Base-by-base conservation (phyloP, 768 basidiomycete species). In the Tylopilus sp. region DNA sequence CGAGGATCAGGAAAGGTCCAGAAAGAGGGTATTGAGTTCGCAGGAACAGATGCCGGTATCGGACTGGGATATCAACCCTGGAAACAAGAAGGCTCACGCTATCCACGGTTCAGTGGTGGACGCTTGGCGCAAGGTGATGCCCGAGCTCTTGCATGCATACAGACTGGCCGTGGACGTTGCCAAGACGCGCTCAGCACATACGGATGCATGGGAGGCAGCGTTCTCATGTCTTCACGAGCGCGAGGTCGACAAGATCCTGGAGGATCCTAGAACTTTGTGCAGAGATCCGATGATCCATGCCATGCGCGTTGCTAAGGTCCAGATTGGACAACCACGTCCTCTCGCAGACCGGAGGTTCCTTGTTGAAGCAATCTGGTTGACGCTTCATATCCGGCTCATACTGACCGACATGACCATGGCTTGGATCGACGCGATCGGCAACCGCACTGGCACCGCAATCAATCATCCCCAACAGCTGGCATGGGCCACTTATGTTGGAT, bases 161-260 rank as follows among this genome's bases (percentile, higher is more conserved):
- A 61, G 49, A 10, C 59, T 71, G 17, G 73, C 73, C 11, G 57
- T 68, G 10, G 64, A 64, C 25, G 64, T 84, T 9, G 70, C 80
- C 0, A 56, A 60, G 13, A 79, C 69, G 28, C 79, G 81, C 6
- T 78, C 79, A 11, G 75, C 84, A 0, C 83, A 87, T 55, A 67
- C 67, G 7, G 65, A 75, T 26, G 84, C 85, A 1, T 86, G 81
- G 77, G 78, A 87, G 47, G 76, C 80, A 0, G 79, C 84, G 0
- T 73, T 81, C 53, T 73, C 82, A 0, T 76, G 66, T 50, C 67
- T 85, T 4, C 78, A 77, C 48, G 69, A 75, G 36, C 64, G 70
- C 44, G 82, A 85, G 62, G 60, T 82, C 61, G 61, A 71, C 0
- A 47, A 51, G 4, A 61, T 64, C 11, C 39, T 61, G 9, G 22